These are phyloP conservation scores for Noccaea bulbosa DNA, from an alignment of 345 rosid genomes.

Conservation along the genomic window DNA sequence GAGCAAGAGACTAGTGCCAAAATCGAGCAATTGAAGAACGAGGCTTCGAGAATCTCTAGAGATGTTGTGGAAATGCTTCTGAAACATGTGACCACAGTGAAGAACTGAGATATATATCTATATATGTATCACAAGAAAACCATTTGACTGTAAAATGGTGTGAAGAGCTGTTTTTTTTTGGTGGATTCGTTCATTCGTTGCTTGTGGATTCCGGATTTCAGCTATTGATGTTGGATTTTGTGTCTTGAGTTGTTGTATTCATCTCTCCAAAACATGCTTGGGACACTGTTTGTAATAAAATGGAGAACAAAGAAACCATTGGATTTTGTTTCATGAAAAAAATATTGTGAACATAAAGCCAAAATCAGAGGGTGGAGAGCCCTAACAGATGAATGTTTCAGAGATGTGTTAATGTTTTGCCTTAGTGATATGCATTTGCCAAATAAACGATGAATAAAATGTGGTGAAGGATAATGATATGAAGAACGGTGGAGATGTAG, in stretches of 20 bases:
- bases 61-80: constrained; percentile 74
- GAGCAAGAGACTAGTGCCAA: constrained; percentile 74
- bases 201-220: neutral
- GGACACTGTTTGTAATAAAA: constrained; percentile 31
- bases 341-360: neutral
- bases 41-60: constrained; percentile 59
- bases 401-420: neutral
- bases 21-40: constrained; percentile 63
- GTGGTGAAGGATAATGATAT: neutral
- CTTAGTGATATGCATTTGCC: neutral
- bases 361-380: neutral
- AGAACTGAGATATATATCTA: constrained; percentile 29
- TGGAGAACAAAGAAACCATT: constrained; percentile 22
- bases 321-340: constrained; percentile 7
- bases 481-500: neutral
- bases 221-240: constrained; percentile 4
- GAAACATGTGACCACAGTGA: constrained; percentile 55
- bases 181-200: constrained; percentile 12
- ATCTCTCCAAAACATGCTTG: constrained; percentile 3
- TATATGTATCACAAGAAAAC: constrained; percentile 11
- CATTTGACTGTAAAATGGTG: constrained; percentile 24
- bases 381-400: neutral
- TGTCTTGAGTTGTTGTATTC: constrained; percentile 22
- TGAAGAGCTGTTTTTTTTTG: neutral
- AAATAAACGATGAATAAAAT: neutral